Evolutionary conservation across 106 monocot species (phyloP), one percentile per base, ranked within the genome.

Genomic region (Dendrobium catenatum): DNA sequence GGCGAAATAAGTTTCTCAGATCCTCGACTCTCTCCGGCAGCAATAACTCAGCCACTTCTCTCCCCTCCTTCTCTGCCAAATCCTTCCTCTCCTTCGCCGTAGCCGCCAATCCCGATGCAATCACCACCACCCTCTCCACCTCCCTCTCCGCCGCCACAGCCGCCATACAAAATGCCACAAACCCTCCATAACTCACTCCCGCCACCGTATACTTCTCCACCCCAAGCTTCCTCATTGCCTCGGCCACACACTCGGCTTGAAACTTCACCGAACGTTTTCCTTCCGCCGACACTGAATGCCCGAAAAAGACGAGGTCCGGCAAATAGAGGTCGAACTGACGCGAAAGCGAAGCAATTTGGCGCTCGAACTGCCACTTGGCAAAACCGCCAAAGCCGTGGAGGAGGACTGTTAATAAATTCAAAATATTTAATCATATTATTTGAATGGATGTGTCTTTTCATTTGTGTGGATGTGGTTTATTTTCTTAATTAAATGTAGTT

Each of bases 101-200:
- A 41, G 81, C 86, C 61, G 82, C 61, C 64, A 92, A 5, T 24
- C 89, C 85, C 42, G 92, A 87, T 17, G 92, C 92, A 37, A 89
- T 83, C 67, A 92, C 89, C 81, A 86, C 89, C 68, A 74, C 29
- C 20, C 16, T 43, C 17, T 87, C 84, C 68, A 26, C 26, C 29
- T 33, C 29, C 20, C 49, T 67, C 48, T 41, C 87, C 26, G 89
- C 87, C 15, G 80, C 59, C 61, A 40, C 27, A 72, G 76, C 27
- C 29, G 82, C 87, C 82, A 89, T 7, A 68, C 87, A 87, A 87
- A 87, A 89, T 44, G 87, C 89, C 46, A 89, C 89, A 78, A 84
- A 89, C 51, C 94, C 94, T 13, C 94, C 94, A 83, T 94, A 94
- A 76, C 94, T 94, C 42, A 81, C 91, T 78, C 89, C 89, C 24